Percentiles rank a stretch among this genome's conserved stretches.
Evolutionary conservation across 2,329 filamentous ascomycete genomes (phyloP).

Genomic region (Mycosphaerella sp.): DNA sequence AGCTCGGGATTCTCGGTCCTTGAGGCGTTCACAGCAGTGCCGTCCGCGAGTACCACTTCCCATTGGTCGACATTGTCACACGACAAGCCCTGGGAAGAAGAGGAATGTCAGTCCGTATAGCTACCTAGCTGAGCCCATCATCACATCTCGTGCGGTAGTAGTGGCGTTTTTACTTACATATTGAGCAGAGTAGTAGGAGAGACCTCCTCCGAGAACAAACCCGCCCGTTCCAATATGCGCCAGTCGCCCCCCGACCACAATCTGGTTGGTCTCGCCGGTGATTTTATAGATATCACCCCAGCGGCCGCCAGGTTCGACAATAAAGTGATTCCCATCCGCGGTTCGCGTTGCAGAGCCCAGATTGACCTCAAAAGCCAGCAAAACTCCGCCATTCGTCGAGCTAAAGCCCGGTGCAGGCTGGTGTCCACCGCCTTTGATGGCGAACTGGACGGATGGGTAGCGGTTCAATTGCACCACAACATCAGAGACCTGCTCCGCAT

Average conservation of each 20-base stretch:
- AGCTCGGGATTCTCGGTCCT: conserved; percentile 42
- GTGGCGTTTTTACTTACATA: conserved; percentile 7
- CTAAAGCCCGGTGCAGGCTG: conserved; percentile 44
- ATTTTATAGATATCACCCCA: conserved; percentile 22
- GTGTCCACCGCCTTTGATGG: conserved; percentile 48
- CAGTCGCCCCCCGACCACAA: conserved; percentile 17
- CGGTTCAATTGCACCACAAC: conserved; percentile 47
- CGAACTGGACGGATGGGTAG: conserved; percentile 46
- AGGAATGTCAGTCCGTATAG: background rate
- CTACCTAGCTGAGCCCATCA: background rate
- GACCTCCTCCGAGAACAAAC: conserved; percentile 17
- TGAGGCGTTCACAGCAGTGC: conserved; percentile 45
- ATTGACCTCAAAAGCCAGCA: conserved; percentile 41
- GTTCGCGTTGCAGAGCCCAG: conserved; percentile 34
- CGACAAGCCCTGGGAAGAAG: conserved; percentile 7
- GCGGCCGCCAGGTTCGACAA: conserved; percentile 17
- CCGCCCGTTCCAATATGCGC: conserved; percentile 18
- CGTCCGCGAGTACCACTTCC: conserved; percentile 49
- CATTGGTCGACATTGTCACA: conserved; percentile 19
- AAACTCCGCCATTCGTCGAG: conserved; percentile 40
- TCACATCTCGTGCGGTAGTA: too few relatives aligned
- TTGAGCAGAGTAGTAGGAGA: conserved; percentile 19
- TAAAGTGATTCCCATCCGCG: conserved; percentile 16
- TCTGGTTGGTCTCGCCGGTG: conserved; percentile 15
- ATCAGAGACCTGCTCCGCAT: conserved; percentile 46